phyloP scores from a whole-genome alignment of 1,284 basidiomycete genomes.

The Phlebopus sp. region DNA sequence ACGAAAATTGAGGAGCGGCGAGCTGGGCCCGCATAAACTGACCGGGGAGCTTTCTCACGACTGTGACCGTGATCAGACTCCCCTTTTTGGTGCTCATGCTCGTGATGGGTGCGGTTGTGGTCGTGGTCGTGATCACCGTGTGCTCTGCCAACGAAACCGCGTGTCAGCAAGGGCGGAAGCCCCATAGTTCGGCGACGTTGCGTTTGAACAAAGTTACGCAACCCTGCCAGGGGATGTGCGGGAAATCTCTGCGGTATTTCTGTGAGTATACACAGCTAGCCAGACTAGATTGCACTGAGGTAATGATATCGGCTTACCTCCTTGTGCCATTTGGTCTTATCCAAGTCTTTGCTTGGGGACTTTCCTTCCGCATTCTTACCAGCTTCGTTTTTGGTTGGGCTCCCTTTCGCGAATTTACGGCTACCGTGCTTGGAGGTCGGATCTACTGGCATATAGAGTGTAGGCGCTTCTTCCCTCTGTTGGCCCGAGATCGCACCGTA shows the following conservation, averaged over 20 bases:
- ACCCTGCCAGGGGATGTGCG: background rate
- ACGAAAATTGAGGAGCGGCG: constrained; percentile 23
- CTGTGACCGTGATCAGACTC: background rate
- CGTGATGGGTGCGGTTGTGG: background rate
- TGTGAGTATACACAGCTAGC: background rate
- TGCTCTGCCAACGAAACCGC: background rate
- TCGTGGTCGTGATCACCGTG: constrained; percentile 13
- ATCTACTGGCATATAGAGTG: background rate
- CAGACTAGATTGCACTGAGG: background rate
- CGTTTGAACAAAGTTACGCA: background rate
- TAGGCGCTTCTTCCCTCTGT: background rate
- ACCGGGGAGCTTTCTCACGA: constrained; percentile 5
- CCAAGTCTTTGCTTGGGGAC: background rate
- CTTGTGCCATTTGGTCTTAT: constrained; percentile 12
- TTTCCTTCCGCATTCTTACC: background rate
- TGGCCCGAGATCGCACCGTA: background rate
- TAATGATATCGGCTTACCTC: background rate
- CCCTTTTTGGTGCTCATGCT: background rate
- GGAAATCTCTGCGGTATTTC: too few relatives aligned
- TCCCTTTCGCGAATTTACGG: background rate
- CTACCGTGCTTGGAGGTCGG: background rate
- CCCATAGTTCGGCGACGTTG: background rate
- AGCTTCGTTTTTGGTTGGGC: background rate
- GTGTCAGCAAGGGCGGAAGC: constrained; percentile 20
- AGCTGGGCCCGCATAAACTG: constrained; percentile 19